Evolutionary conservation across 441 rosid genomes (phyloP).

Genomic region (Syzygium malaccense): DNA sequence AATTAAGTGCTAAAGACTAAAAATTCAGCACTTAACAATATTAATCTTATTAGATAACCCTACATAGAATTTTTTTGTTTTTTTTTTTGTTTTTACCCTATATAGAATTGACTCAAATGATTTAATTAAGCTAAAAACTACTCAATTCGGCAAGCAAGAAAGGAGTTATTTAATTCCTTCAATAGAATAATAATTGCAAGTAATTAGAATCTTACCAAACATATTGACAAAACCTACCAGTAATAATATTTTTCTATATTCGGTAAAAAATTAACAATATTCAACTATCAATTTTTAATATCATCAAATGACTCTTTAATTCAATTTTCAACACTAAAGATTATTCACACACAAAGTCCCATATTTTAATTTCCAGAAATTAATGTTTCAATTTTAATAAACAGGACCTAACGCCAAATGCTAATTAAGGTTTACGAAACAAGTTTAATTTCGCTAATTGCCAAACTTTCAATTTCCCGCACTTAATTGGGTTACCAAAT

Average conservation of each 20-base stretch:
- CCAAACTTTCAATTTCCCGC: not conserved
- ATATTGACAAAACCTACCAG: not conserved
- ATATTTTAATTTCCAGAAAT: not conserved
- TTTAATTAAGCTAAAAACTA: not conserved
- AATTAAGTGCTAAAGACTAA: not conserved
- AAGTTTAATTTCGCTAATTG: not conserved
- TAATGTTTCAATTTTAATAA: not conserved
- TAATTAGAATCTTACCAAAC: not conserved
- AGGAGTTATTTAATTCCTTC: not conserved
- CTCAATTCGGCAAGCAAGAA: not conserved
- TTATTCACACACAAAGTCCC: not conserved
- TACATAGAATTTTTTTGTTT: not conserved
- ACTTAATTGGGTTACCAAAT: not conserved
- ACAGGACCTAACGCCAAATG: not conserved
- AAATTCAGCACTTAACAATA: not conserved
- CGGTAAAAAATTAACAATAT: not conserved
- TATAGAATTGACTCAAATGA: not conserved
- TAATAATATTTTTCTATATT: not conserved
- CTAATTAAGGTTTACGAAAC: not conserved
- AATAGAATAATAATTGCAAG: not conserved
- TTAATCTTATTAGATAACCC: not conserved
- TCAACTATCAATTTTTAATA: not conserved
- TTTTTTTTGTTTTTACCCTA: not conserved
- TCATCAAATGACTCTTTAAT: not conserved
- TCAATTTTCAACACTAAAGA: not conserved